Percentiles rank a stretch among this genome's conserved stretches.
Evolutionary conservation across 2,329 filamentous ascomycete genomes (phyloP).

Genomic region (Helminthosporium solani): DNA sequence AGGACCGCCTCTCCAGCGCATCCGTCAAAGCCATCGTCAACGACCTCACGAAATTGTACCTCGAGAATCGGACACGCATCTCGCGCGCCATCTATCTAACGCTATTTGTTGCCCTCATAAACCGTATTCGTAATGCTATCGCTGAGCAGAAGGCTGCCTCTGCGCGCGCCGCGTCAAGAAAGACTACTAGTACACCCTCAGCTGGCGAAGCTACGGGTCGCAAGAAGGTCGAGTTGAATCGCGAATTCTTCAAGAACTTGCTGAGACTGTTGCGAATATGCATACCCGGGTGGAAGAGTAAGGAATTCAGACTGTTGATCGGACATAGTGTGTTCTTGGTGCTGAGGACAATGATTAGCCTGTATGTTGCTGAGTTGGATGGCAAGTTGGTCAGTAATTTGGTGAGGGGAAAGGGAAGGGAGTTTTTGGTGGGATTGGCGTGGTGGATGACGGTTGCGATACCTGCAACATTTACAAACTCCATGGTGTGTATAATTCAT

Average conservation of each 20-base stretch:
- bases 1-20: conserved; percentile 30
- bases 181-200: conserved; percentile 43
- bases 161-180: conserved; percentile 58
- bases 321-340: conserved; percentile 95
- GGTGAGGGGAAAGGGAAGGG: conserved; percentile 85
- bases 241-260: conserved; percentile 79
- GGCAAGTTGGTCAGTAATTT: conserved; percentile 88
- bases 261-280: conserved; percentile 80
- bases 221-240: conserved; percentile 88
- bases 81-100: conserved; percentile 46
- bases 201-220: conserved; percentile 47
- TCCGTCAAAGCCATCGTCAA: conserved; percentile 40
- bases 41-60: conserved; percentile 41
- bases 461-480: conserved; percentile 96
- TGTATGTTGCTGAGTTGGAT: conserved; percentile 96
- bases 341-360: conserved; percentile 82
- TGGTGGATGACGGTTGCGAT: conserved; percentile 99
- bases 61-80: conserved; percentile 43
- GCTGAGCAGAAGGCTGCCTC: conserved; percentile 89
- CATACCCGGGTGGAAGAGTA: conserved; percentile 84
- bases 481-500: conserved; percentile 69
- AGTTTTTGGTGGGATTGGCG: conserved; percentile 82
- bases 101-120: conserved; percentile 50
- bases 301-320: conserved; percentile 80
- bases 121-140: conserved; percentile 88